Base-by-base conservation (phyloP, 2,329 filamentous ascomycete genomes). In the Cercospora berteroae region DNA sequence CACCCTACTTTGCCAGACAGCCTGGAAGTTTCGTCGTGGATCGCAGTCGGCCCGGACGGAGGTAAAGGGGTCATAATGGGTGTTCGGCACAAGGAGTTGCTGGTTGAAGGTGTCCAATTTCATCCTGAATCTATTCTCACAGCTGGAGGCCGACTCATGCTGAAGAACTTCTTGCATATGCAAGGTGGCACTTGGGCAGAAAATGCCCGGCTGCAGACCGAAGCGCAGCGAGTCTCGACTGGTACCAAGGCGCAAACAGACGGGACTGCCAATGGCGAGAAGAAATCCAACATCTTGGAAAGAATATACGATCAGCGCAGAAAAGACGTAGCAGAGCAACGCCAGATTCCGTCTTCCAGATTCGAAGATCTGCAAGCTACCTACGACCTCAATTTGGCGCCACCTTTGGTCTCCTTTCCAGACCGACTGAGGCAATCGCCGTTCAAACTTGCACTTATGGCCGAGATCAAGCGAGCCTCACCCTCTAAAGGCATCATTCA, bases 91-190 rank as follows among this genome's bases (percentile, higher is more conserved):
- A 97, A 94, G 82, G 87, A 95, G 76, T 91, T 90, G 75, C 87
- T 92, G 1, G 85, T 98, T n/a, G 95, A 99, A 79, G 95, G 94
- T 48, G 95, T 99, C 16, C 95, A 99, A 77, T 99, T 98, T 74
- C 95, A 99, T 74, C 95, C 95, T 0, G 95, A 99, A 80, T 98
- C 94, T 78, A 99, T 99, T 66, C 82, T 99, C 61, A 97, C 94
- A 0, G 93, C 91, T 56, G 88, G 95, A 67, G 95, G 96, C 3
- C 89, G 94, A 39, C 81, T 86, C 39, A 97, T 99, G 92, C 87
- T 99, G 77, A 89, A 88, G 76, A 99, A 98, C 80, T 99, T 99
- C 79, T 81, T 99, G 68, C 86, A 85, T 66, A 89, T 97, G 85
- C 91, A 90, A 73, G 92, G 93, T 20, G 95, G 95, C 25, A 97